These are phyloP conservation scores for Noccaea bulbosa DNA, from an alignment of 345 rosid species.

Conservation along the genomic window DNA sequence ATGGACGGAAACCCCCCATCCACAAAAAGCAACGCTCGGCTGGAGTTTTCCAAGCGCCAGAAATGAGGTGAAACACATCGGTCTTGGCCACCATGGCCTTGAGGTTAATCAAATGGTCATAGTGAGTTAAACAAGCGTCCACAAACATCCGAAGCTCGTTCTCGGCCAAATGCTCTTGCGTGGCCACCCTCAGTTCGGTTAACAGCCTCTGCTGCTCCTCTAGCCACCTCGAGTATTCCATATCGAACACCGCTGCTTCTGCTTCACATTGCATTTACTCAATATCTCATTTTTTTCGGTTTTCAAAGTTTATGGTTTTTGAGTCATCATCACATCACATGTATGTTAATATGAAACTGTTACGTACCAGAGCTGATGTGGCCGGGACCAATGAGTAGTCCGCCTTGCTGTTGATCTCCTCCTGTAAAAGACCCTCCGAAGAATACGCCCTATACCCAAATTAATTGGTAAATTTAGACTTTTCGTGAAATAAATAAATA, in stretches of 20 bases:
- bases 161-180: slow-evolving; percentile 84
- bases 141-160: slow-evolving; percentile 86
- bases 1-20: slow-evolving; percentile 97
- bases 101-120: slow-evolving; percentile 76
- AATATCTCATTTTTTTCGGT: not conserved
- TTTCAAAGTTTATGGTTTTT: not conserved
- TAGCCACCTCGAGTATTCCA: slow-evolving; percentile 89
- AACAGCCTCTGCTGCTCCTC: slow-evolving; percentile 86
- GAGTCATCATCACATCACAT: too few species aligned
- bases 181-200: slow-evolving; percentile 88
- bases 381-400: slow-evolving; percentile 58
- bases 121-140: slow-evolving; percentile 77
- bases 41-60: slow-evolving; percentile 98
- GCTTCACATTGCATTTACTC: slow-evolving; percentile 35
- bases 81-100: slow-evolving; percentile 77
- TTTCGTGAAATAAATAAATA: not conserved
- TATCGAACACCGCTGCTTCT: slow-evolving; percentile 84
- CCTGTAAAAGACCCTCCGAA: slow-evolving; percentile 62
- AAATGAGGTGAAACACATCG: slow-evolving; percentile 89
- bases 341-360: not conserved
- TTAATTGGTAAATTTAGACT: slow-evolving; percentile 9
- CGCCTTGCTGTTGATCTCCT: slow-evolving; percentile 68
- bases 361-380: slow-evolving; percentile 67
- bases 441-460: slow-evolving; percentile 66
- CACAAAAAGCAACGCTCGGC: slow-evolving; percentile 99